Evolutionary conservation across 306 rosid genomes (phyloP).

Genomic region (Gillenia trifoliata): DNA sequence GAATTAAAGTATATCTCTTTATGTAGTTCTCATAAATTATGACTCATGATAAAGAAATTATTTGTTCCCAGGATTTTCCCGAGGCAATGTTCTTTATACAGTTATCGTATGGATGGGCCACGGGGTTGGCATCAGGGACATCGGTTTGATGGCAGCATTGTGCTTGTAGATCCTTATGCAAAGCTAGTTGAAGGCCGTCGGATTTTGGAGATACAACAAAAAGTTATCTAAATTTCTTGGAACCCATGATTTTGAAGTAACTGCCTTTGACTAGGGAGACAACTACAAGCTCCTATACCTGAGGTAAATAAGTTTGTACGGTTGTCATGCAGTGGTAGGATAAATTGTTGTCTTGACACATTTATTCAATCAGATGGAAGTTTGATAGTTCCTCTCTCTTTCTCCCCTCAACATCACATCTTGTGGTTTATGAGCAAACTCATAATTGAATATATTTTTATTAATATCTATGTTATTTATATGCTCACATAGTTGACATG

Average conservation of each 20-base stretch:
- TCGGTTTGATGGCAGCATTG: constrained; percentile 71
- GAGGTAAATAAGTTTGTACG: constrained; percentile 54
- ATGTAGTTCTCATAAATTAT: too few species aligned
- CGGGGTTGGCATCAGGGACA: constrained; percentile 78
- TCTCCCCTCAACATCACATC: background rate
- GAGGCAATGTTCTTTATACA: constrained; percentile 66
- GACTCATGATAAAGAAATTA: background rate
- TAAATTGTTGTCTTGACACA: constrained; percentile 11
- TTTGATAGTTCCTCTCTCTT: background rate
- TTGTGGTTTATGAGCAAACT: background rate
- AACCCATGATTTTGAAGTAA: constrained; percentile 76
- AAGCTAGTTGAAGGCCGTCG: constrained; percentile 87
- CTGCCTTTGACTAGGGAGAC: constrained; percentile 93
- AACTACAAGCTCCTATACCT: constrained; percentile 74
- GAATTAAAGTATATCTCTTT: too few species aligned
- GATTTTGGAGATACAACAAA: constrained; percentile 59
- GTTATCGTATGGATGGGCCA: constrained; percentile 84
- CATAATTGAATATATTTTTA: constrained; percentile 2
- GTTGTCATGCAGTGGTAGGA: constrained; percentile 1
- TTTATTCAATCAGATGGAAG: background rate
- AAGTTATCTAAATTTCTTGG: constrained; percentile 70
- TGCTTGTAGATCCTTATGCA: constrained; percentile 91
- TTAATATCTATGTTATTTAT: background rate
- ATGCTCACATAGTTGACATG: background rate
- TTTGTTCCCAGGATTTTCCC: constrained; percentile 65